Percentiles rank a stretch among this genome's conserved stretches.
Conservation (phyloP, 345 rosid species). For the Carallia pectinifolia region DNA sequence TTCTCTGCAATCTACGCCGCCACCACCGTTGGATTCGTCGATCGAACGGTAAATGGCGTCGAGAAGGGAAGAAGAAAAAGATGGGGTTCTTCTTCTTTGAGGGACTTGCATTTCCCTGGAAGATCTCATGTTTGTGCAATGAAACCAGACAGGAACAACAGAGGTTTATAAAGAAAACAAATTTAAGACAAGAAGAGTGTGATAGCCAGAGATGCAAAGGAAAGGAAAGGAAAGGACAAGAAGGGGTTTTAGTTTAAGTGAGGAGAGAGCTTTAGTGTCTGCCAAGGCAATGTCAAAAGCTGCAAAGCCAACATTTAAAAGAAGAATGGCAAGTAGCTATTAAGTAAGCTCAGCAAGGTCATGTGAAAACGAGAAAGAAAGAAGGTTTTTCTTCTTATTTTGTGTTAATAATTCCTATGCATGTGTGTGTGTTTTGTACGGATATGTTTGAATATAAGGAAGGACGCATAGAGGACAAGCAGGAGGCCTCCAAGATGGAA, state of each 20-base stretch:
- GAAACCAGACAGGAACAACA: background rate
- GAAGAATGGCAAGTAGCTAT: constrained; percentile 27
- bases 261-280: constrained; percentile 39
- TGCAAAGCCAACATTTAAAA: constrained; percentile 34
- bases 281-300: constrained; percentile 63
- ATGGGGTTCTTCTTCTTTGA: constrained; percentile 70
- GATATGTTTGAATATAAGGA: too few relatives aligned
- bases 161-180: constrained; percentile 11
- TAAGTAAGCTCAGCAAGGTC: constrained; percentile 21
- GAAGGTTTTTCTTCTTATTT: background rate
- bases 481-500: too few relatives aligned
- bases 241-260: constrained; percentile 18
- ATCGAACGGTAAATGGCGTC: constrained; percentile 73
- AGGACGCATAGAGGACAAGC: too few relatives aligned
- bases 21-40: constrained; percentile 41
- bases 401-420: too few relatives aligned
- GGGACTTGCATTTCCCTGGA: constrained; percentile 24
- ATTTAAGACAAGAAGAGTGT: constrained; percentile 9
- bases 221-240: constrained; percentile 7
- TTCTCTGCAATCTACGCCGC: constrained; percentile 17
- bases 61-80: constrained; percentile 81
- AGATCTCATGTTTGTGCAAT: constrained; percentile 31
- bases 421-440: too few relatives aligned
- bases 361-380: background rate
- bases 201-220: constrained; percentile 3